phyloP scores from a whole-genome alignment of 1,284 basidiomycete species.

The Tilletiopsis washingtonensis region DNA sequence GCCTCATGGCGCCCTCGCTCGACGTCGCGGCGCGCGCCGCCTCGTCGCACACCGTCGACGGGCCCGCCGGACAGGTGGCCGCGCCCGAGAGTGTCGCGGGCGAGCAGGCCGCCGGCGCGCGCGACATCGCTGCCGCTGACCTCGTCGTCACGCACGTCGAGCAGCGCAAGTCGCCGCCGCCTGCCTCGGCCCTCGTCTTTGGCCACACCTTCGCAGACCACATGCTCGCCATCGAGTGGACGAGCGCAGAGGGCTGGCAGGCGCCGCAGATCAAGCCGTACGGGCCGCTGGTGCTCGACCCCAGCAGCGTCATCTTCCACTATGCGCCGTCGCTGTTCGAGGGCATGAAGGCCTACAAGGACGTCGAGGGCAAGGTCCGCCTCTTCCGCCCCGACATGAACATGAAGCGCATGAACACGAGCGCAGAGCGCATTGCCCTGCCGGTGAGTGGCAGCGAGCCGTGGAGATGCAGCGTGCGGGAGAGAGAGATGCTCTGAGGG shows the following conservation, averaged over 20 bases:
- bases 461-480: too few species aligned
- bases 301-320: constrained; percentile 81
- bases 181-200: constrained; percentile 51
- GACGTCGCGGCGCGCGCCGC: too few species aligned
- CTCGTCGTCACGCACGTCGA: too few species aligned
- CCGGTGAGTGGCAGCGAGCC: constrained; percentile 67
- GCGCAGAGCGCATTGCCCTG: constrained; percentile 61
- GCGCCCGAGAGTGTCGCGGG: too few species aligned
- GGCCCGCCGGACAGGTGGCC: too few species aligned
- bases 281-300: constrained; percentile 66
- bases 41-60: too few species aligned
- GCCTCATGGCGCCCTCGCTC: too few species aligned
- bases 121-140: too few species aligned
- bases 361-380: constrained; percentile 67
- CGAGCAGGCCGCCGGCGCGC: too few species aligned
- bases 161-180: constrained; percentile 38
- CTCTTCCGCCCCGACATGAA: constrained; percentile 96
- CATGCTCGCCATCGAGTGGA: constrained; percentile 83
- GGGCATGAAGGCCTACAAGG: constrained; percentile 90
- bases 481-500: too few species aligned
- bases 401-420: constrained; percentile 70
- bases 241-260: constrained; percentile 66
- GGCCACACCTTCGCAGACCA: constrained; percentile 69
- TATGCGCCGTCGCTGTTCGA: constrained; percentile 87
- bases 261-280: constrained; percentile 76